These are phyloP conservation scores for Tetradesmus lagerheimii DNA, from an alignment of 139 green algal species.

Conservation along the genomic window DNA sequence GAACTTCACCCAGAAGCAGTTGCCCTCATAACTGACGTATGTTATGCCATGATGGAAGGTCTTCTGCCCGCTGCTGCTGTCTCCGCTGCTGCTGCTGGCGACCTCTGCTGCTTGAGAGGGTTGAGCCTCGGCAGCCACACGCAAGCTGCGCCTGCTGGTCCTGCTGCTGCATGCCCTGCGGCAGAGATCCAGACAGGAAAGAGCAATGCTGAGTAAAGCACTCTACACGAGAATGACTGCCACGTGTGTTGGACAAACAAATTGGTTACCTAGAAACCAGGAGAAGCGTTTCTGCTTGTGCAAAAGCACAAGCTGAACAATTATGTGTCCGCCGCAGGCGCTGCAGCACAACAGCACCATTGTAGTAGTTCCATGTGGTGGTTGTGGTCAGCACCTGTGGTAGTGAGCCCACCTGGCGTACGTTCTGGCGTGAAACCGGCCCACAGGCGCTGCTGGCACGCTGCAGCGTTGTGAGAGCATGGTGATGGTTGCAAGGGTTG, in stretches of 20 bases:
- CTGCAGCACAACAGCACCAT: neutral
- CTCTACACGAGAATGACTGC: too few relatives aligned
- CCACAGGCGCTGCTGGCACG: neutral
- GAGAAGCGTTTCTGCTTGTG: neutral
- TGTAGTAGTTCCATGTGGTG: neutral
- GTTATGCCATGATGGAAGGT: slow-evolving; percentile 69
- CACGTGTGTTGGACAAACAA: neutral
- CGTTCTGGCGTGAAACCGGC: neutral
- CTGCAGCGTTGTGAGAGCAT: neutral
- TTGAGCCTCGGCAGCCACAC: neutral
- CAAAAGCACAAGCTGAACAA: neutral
- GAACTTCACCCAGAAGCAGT: slow-evolving; percentile 77
- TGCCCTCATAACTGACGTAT: slow-evolving; percentile 83
- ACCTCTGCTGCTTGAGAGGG: neutral
- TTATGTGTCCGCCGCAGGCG: too few relatives aligned
- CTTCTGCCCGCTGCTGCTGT: neutral
- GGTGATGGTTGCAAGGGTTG: neutral
- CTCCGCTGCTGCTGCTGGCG: neutral
- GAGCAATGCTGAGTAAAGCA: too few relatives aligned
- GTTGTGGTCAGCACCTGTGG: too few relatives aligned
- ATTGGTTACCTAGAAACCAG: too few relatives aligned
- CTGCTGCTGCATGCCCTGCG: neutral
- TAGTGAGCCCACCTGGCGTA: neutral
- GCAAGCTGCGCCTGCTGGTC: neutral
- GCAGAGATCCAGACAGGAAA: too few relatives aligned